Evolutionary conservation across 306 rosid genomes (phyloP).

Genomic region (Oxytropis ochrocephala): DNA sequence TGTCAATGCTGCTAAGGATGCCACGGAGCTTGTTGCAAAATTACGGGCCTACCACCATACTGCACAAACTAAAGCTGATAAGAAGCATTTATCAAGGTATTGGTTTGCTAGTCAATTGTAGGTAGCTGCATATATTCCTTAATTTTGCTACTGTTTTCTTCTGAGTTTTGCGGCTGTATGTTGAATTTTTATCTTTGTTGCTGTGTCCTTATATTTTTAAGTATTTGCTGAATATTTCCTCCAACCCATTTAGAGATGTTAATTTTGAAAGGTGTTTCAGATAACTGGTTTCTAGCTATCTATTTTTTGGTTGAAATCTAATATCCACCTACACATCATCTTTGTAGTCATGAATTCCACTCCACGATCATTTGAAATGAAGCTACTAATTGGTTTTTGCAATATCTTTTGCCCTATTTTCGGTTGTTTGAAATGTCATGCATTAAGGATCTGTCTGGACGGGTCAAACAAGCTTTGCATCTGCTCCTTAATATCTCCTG

Average conservation of each 20-base stretch:
- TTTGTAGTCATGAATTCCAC: background rate
- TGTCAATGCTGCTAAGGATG: conserved; percentile 99
- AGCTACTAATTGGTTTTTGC: background rate
- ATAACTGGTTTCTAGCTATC: background rate
- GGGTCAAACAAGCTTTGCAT: background rate
- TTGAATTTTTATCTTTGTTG: background rate
- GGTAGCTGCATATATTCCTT: background rate
- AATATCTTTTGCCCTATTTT: background rate
- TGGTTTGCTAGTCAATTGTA: background rate
- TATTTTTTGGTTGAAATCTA: background rate
- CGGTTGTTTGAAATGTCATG: background rate
- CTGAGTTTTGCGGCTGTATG: background rate
- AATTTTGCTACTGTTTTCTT: background rate
- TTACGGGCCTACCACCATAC: conserved; percentile 78
- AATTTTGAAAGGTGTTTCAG: background rate
- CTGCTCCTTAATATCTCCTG: background rate
- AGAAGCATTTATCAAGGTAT: conserved; percentile 86
- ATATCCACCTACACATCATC: background rate
- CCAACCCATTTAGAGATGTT: background rate
- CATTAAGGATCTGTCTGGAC: background rate
- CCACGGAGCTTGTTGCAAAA: conserved; percentile 87
- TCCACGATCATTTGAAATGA: background rate
- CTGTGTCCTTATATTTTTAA: background rate
- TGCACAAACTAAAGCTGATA: conserved; percentile 86
- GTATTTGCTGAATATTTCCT: background rate